phyloP scores from a whole-genome alignment of 108 stramenopile species.

The Cyclotella choctawhatcheeana region DNA sequence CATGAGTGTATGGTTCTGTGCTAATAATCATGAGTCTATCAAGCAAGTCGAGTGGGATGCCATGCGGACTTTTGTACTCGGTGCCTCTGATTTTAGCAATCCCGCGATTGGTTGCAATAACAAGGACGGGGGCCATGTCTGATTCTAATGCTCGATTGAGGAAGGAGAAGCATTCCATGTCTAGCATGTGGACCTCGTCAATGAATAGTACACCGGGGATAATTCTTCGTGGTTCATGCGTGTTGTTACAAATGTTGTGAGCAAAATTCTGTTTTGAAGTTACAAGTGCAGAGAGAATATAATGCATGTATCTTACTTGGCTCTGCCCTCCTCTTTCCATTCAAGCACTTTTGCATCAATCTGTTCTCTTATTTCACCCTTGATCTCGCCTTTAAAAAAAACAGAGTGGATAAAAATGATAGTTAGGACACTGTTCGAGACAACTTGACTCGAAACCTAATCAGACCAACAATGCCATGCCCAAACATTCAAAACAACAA shows the following conservation, averaged over 20 bases:
- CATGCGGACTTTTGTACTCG: constrained; percentile 95
- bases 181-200: constrained; percentile 99
- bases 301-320: constrained; percentile 75
- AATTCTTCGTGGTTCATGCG: constrained; percentile 36
- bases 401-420: neutral
- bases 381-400: constrained; percentile 79
- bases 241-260: neutral
- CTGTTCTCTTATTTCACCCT: constrained; percentile 95
- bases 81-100: constrained; percentile 94
- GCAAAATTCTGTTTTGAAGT: constrained; percentile 33
- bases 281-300: too few species aligned
- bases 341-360: constrained; percentile 98
- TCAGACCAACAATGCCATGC: neutral
- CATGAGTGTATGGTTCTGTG: constrained; percentile 88
- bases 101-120: constrained; percentile 94
- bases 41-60: constrained; percentile 96
- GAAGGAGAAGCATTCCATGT: constrained; percentile 96
- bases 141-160: constrained; percentile 91
- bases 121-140: constrained; percentile 90
- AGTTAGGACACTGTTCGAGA: too few species aligned
- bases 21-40: constrained; percentile 98
- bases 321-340: constrained; percentile 98
- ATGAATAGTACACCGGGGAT: constrained; percentile 99
- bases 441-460: too few species aligned
- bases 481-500: too few species aligned